Conservation (phyloP, 805 yeast species). For the Spathaspora girioi region DNA sequence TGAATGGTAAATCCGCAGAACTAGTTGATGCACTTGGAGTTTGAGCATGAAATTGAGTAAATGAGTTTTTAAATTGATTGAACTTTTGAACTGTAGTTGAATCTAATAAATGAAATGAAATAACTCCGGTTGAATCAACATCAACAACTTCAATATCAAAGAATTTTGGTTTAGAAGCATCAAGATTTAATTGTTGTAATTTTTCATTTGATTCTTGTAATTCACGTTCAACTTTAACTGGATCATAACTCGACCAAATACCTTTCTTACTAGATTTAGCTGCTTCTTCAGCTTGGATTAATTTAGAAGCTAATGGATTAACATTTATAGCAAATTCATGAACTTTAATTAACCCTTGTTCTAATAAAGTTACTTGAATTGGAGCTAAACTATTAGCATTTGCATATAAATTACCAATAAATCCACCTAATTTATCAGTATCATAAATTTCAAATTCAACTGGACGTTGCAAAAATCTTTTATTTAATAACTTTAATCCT, state of each 20-base stretch:
- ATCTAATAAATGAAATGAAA: conserved; percentile 45
- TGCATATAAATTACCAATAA: conserved; percentile 65
- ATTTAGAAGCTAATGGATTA: conserved; percentile 51
- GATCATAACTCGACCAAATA: conserved; percentile 62
- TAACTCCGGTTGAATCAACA: conserved; percentile 37
- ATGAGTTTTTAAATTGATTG: conserved; percentile 41
- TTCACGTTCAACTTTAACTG: conserved; percentile 32
- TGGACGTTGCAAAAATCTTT: conserved; percentile 64
- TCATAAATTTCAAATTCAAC: conserved; percentile 66
- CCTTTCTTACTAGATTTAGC: conserved; percentile 59
- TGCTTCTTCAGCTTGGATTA: conserved; percentile 56
- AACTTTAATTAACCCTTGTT: conserved; percentile 59
- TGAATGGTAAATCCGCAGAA: conserved; percentile 36
- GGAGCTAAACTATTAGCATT: conserved; percentile 47
- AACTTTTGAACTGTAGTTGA: conserved; percentile 34
- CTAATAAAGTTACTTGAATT: conserved; percentile 53
- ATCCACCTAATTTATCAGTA: conserved; percentile 76
- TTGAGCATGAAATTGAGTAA: conserved; percentile 43
- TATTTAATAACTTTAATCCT: conserved; percentile 52
- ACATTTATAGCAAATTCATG: conserved; percentile 64
- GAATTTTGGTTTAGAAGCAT: conserved; percentile 38
- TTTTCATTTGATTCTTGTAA: conserved; percentile 17
- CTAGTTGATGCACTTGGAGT: conserved; percentile 31
- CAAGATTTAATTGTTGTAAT: conserved; percentile 18
- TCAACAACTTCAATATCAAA: conserved; percentile 55